Evolutionary conservation across 768 basidiomycete genomes (phyloP).

Genomic region (Brasilioporus rufonigricans): DNA sequence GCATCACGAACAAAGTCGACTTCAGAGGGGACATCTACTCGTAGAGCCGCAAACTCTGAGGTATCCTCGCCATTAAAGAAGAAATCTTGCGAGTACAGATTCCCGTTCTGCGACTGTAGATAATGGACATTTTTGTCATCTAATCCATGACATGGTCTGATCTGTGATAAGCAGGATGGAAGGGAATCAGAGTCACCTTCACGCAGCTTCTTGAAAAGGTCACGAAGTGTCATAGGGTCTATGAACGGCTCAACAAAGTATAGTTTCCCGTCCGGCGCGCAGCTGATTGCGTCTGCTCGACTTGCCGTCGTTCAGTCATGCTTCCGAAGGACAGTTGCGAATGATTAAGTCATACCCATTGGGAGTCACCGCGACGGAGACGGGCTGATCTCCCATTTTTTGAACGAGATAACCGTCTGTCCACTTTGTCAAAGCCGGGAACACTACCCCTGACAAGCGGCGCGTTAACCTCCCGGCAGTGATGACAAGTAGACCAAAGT

Average conservation of each 20-base stretch:
- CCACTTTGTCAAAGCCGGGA: slow-evolving; percentile 58
- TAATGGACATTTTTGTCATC: slow-evolving; percentile 50
- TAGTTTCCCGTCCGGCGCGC: slow-evolving; percentile 46
- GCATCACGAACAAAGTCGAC: slow-evolving; percentile 77
- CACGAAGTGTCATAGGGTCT: slow-evolving; percentile 63
- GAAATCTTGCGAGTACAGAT: slow-evolving; percentile 56
- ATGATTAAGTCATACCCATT: slow-evolving; percentile 57
- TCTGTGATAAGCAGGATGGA: neutral
- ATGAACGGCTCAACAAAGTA: slow-evolving; percentile 78
- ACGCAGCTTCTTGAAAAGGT: slow-evolving; percentile 46
- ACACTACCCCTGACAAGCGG: slow-evolving; percentile 41
- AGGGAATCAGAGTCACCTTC: slow-evolving; percentile 26
- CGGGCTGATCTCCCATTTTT: slow-evolving; percentile 48
- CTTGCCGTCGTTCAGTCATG: slow-evolving; percentile 36
- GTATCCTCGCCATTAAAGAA: slow-evolving; percentile 35
- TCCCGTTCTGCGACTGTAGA: slow-evolving; percentile 92
- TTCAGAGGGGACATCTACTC: slow-evolving; percentile 64
- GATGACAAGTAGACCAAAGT: neutral
- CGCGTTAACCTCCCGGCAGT: neutral
- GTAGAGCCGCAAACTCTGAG: slow-evolving; percentile 64
- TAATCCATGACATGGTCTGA: neutral
- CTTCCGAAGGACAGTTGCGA: neutral
- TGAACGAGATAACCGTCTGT: slow-evolving; percentile 56
- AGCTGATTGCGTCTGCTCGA: slow-evolving; percentile 71
- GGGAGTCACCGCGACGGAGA: slow-evolving; percentile 81